These are phyloP conservation scores for Lentinula guzmanii DNA, from an alignment of 768 basidiomycete genomes.

Conservation along the genomic window DNA sequence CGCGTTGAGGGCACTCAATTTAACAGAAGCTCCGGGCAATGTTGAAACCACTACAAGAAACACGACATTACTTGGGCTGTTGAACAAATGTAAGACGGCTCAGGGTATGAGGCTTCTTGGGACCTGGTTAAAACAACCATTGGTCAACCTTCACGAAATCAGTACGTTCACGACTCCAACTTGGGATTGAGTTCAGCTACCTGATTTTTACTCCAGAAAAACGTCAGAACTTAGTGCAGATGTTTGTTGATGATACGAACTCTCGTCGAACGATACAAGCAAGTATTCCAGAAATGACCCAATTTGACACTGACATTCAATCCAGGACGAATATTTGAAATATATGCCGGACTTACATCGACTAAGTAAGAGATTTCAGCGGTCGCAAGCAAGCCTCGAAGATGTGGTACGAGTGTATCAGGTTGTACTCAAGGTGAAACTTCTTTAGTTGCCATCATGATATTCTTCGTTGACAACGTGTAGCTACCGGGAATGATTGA, in stretches of 20 bases:
- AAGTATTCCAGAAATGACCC: slow-evolving; percentile 4
- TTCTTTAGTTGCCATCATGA: not conserved
- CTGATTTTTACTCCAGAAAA: slow-evolving; percentile 43
- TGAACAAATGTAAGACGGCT: slow-evolving; percentile 95
- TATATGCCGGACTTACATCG: slow-evolving; percentile 92
- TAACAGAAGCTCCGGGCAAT: slow-evolving; percentile 69
- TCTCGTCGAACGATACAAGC: slow-evolving; percentile 73
- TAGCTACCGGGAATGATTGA: slow-evolving; percentile 76
- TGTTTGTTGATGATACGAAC: slow-evolving; percentile 75
- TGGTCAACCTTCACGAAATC: slow-evolving; percentile 92
- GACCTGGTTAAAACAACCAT: slow-evolving; percentile 93
- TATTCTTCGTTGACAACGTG: not conserved
- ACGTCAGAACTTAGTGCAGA: slow-evolving; percentile 83
- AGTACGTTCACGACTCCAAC: slow-evolving; percentile 36
- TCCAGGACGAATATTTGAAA: slow-evolving; percentile 81
- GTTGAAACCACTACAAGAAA: slow-evolving; percentile 63
- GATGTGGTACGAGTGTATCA: slow-evolving; percentile 97
- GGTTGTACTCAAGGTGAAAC: slow-evolving; percentile 59
- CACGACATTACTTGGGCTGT: slow-evolving; percentile 79
- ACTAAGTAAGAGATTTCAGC: slow-evolving; percentile 87
- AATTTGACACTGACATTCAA: slow-evolving; percentile 1
- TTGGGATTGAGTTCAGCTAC: not conserved
- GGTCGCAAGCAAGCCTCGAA: slow-evolving; percentile 76
- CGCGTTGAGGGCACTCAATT: slow-evolving; percentile 82
- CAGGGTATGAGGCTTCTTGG: slow-evolving; percentile 87